Conservation (phyloP, 371 early-diverging fungal species). For the Zopfochytrium polystomum region DNA sequence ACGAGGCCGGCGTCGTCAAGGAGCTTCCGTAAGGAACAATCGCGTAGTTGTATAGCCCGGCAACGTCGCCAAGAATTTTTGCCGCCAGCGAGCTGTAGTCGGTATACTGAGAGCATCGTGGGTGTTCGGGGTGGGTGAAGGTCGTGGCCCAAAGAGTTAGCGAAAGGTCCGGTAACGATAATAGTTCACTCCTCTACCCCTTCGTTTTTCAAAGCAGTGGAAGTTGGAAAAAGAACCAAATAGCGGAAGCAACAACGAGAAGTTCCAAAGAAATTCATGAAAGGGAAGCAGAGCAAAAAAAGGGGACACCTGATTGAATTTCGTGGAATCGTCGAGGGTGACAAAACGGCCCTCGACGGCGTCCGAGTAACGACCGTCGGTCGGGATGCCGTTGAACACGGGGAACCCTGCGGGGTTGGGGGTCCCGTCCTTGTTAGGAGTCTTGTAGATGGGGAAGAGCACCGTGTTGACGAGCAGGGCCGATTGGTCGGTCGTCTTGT, state of each 20-base stretch:
- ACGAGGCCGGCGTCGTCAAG: not conserved
- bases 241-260: too few species aligned
- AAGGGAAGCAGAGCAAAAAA: too few species aligned
- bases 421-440: not conserved
- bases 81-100: not conserved
- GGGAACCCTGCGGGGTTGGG: constrained; percentile 1
- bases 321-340: not conserved
- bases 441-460: constrained; percentile 6
- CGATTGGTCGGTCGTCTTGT: not conserved
- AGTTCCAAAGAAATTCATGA: too few species aligned
- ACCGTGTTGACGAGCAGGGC: constrained; percentile 2
- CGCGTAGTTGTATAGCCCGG: not conserved
- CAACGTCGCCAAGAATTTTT: not conserved
- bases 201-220: too few species aligned
- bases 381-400: not conserved
- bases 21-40: not conserved
- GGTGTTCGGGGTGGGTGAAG: too few species aligned
- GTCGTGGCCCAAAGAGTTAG: too few species aligned
- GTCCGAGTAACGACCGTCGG: constrained; percentile 5
- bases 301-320: not conserved
- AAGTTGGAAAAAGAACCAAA: too few species aligned
- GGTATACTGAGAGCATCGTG: not conserved
- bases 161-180: not conserved
- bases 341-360: not conserved
- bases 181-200: too few species aligned